Conservation (phyloP, 352 stramenopile species). For the Thraustochytrium striatum region DNA sequence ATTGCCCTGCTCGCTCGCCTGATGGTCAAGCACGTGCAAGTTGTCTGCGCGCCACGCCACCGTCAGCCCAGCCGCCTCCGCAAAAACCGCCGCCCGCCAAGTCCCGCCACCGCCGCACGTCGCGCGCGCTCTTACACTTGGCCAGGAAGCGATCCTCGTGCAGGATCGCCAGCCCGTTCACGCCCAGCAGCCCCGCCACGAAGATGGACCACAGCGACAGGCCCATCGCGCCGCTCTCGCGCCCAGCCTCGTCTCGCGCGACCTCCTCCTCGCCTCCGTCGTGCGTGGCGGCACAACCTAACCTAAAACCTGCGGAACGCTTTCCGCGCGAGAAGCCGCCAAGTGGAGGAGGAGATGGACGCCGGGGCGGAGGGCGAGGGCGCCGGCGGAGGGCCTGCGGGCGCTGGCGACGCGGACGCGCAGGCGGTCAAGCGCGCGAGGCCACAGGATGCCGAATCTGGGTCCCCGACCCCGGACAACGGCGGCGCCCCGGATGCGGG, state of each 20-base stretch:
- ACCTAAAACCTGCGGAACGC: too few species aligned
- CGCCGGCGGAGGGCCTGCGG: neutral
- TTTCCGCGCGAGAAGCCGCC: neutral
- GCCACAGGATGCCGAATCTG: neutral
- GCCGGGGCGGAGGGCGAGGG: neutral
- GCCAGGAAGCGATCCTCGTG: conserved; percentile 45
- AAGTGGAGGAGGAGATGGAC: neutral
- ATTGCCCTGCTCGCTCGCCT: conserved; percentile 39
- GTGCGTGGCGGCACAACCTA: too few species aligned
- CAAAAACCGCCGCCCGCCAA: too few species aligned
- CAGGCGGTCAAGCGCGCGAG: neutral
- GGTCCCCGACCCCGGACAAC: neutral
- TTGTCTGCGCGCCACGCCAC: too few species aligned
- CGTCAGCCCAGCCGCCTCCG: too few species aligned
- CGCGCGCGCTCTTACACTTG: conserved; percentile 19
- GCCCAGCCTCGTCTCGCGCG: neutral
- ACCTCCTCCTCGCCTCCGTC: neutral
- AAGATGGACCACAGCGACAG: conserved; percentile 43
- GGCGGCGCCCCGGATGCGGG: neutral
- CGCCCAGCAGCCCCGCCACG: conserved; percentile 26
- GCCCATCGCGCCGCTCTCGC: neutral
- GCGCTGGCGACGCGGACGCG: neutral
- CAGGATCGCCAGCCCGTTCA: conserved; percentile 30
- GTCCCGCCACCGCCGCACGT: too few species aligned
- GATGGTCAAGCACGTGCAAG: conserved; percentile 22